Percentiles rank a stretch among this genome's conserved stretches.
Conservation (phyloP, 1,284 basidiomycete species). For the Sporisorium iseilematis-ciliati region DNA sequence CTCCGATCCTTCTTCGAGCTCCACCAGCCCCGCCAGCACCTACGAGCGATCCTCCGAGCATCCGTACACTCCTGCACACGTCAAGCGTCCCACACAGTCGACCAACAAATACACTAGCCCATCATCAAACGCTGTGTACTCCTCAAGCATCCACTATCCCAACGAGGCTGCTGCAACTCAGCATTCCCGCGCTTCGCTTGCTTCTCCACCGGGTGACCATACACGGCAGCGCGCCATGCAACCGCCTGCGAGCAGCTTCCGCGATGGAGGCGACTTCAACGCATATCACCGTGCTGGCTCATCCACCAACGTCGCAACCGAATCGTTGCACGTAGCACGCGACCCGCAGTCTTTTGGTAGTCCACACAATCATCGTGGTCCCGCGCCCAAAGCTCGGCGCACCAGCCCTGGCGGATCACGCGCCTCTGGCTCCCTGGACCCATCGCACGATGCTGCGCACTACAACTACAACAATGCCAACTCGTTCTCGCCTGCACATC, state of each 20-base stretch:
- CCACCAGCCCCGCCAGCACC: constrained; percentile 43
- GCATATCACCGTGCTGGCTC: constrained; percentile 19
- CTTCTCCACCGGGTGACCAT: constrained; percentile 13
- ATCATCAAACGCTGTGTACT: neutral
- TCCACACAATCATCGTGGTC: constrained; percentile 39
- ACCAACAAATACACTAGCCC: neutral
- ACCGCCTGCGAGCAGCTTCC: constrained; percentile 12
- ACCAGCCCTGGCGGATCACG: constrained; percentile 52
- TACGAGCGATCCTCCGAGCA: constrained; percentile 21
- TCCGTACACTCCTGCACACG: constrained; percentile 1
- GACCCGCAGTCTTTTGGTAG: constrained; percentile 19
- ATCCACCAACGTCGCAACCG: constrained; percentile 1
- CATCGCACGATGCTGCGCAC: constrained; percentile 5
- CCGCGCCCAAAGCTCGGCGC: constrained; percentile 37
- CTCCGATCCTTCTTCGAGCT: constrained; percentile 41
- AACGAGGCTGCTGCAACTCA: neutral
- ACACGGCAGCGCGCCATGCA: constrained; percentile 18
- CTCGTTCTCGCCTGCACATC: constrained; percentile 3
- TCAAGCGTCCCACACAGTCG: constrained; percentile 19
- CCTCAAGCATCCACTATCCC: neutral
- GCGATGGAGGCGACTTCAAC: constrained; percentile 10
- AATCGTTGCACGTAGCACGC: constrained; percentile 7
- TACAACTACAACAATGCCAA: constrained; percentile 3
- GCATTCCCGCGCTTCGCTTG: neutral
- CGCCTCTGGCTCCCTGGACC: constrained; percentile 29